Evolutionary conservation across 306 rosid species (phyloP), one percentile per base, ranked within the genome.

Genomic region (Prunus mongolica): DNA sequence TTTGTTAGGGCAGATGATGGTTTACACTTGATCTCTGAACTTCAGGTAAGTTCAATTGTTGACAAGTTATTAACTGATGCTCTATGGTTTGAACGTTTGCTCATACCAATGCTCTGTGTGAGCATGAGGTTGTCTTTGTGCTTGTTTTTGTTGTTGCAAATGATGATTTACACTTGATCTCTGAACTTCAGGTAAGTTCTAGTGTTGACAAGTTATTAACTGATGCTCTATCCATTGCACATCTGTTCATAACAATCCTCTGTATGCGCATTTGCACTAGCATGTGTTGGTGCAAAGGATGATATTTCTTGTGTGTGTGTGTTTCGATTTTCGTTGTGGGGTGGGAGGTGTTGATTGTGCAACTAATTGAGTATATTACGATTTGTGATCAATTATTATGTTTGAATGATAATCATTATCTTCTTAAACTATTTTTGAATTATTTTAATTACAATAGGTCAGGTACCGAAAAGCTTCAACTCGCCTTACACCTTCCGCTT

Each of bases 1-100:
- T 73, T 12, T 49, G 52, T 49, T 49, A 28, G 32, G 24, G 86
- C 81, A 79, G 12, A 76, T 79, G 86, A 79, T 82, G 83, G 47
- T 24, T 78, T 79, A 82, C 82, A 72, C 79, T 81, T 85, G 88
- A 75, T 67, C 79, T 85, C 81, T 85, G 84, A 79, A 79, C 83
- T 69, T 79, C 68, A 74, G 83, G 86, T 79, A 83, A 76, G 86
- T 83, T 83, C 75, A 62, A 55, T 24, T 79, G 86, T 66, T 64
- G 81, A 83, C 79, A 63, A 61, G 46, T 27, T 56, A 20, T 60
- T 28, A 2, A 24, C 80, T 80, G 77, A 80, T 84, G 77, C 87
- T 10, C 60, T 6, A n/a, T 51, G 18, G 6, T 51, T 51, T 51
- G 20, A 15, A 6, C 14, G 3, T 55, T 12, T 25, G n/a, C 19